A percentile compares a stretch with the other conserved stretches of the same genome.
These are phyloP conservation scores for Hanseniaspora singularis DNA, from an alignment of 805 yeast genomes.

Conservation along the genomic window DNA sequence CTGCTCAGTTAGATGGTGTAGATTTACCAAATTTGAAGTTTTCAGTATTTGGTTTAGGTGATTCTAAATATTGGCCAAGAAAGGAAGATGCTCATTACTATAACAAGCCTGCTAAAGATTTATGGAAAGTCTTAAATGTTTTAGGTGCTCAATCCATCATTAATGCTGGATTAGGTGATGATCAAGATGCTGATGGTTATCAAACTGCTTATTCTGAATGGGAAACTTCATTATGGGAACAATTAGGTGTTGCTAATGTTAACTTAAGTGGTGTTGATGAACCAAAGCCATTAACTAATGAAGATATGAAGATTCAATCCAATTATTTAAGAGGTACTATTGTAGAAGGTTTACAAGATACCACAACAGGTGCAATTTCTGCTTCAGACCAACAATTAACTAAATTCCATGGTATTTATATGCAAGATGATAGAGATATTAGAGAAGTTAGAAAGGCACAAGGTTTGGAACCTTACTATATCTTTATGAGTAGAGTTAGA, in stretches of 20 bases:
- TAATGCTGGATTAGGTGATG: slow-evolving; percentile 84
- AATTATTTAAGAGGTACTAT: slow-evolving; percentile 87
- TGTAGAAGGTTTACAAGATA: slow-evolving; percentile 70
- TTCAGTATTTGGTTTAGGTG: slow-evolving; percentile 85
- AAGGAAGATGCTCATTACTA: slow-evolving; percentile 88
- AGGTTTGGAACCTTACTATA: slow-evolving; percentile 88
- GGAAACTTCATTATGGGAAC: slow-evolving; percentile 78
- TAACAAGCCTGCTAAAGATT: slow-evolving; percentile 78
- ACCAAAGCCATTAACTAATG: slow-evolving; percentile 87
- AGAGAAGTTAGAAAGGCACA: slow-evolving; percentile 85
- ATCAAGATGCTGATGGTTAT: slow-evolving; percentile 93
- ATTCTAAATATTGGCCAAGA: slow-evolving; percentile 93
- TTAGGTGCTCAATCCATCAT: slow-evolving; percentile 65
- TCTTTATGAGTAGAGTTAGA: slow-evolving; percentile 95
- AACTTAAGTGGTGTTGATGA: slow-evolving; percentile 60
- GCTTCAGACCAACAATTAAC: slow-evolving; percentile 89
- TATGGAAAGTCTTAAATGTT: slow-evolving; percentile 49
- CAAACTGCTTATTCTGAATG: slow-evolving; percentile 82
- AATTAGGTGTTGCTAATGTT: slow-evolving; percentile 72
- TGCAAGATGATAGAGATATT: slow-evolving; percentile 96
- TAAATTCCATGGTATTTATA: slow-evolving; percentile 94
- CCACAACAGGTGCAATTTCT: slow-evolving; percentile 78
- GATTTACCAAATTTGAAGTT: slow-evolving; percentile 56
- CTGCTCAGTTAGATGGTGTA: slow-evolving; percentile 43
- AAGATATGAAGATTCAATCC: slow-evolving; percentile 83